Conservation (phyloP, 1,284 basidiomycete genomes). For the Blastosporella zonata region DNA sequence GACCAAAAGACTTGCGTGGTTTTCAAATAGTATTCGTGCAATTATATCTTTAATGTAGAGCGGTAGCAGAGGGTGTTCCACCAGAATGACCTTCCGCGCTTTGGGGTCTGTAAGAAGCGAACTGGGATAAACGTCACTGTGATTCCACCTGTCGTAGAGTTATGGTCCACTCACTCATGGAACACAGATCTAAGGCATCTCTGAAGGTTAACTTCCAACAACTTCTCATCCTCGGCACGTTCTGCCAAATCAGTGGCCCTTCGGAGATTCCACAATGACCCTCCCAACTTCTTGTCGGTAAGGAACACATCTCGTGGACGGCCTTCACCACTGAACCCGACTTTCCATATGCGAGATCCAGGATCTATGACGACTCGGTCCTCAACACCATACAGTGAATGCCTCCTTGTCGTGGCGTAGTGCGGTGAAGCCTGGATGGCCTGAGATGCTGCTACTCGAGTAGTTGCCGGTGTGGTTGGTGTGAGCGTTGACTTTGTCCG, state of each 20-base stretch:
- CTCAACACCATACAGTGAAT: conserved; percentile 83
- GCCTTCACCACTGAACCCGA: conserved; percentile 89
- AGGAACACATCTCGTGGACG: conserved; percentile 75
- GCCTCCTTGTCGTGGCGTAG: conserved; percentile 72
- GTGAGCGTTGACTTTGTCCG: conserved; percentile 36
- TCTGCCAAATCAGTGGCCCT: conserved; percentile 53
- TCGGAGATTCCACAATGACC: conserved; percentile 58
- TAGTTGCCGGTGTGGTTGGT: conserved; percentile 50
- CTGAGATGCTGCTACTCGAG: conserved; percentile 46
- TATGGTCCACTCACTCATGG: conserved; percentile 64
- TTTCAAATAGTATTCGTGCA: conserved; percentile 85
- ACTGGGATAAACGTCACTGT: conserved; percentile 40
- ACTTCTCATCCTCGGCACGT: conserved; percentile 66
- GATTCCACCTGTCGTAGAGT: conserved; percentile 5
- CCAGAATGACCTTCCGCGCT: conserved; percentile 86
- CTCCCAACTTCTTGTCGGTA: conserved; percentile 38
- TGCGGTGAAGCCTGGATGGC: conserved; percentile 68
- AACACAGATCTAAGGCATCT: conserved; percentile 73
- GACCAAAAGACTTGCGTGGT: conserved; percentile 60
- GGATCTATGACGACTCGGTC: conserved; percentile 84
- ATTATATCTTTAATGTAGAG: conserved; percentile 85
- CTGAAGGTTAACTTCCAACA: conserved; percentile 70
- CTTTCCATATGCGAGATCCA: conserved; percentile 83
- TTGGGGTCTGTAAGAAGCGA: conserved; percentile 92
- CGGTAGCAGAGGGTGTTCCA: conserved; percentile 88